A percentile compares a stretch with the other conserved stretches of the same genome.
Evolutionary conservation across 305 asterid species (phyloP).

Genomic region (Ajuga reptans): DNA sequence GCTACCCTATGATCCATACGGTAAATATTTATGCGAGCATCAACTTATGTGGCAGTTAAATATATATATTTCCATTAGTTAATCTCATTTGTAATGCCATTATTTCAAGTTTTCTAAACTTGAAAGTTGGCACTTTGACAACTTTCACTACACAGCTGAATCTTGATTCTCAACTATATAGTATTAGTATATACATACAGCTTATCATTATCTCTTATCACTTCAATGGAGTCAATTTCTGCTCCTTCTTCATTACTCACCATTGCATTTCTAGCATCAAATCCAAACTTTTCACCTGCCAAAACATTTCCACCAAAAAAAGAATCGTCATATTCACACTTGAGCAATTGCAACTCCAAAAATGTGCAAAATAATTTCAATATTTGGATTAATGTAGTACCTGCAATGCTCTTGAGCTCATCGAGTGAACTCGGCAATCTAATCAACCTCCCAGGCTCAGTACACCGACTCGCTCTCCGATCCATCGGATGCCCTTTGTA

Average conservation of each 20-base stretch:
- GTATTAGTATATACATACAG: conserved; percentile 51
- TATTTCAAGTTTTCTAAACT: background rate
- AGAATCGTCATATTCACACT: no score
- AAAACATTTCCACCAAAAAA: conserved; percentile 1
- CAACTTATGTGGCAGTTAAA: no score
- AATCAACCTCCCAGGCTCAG: conserved; percentile 58
- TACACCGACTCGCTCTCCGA: conserved; percentile 36
- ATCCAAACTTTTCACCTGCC: conserved; percentile 53
- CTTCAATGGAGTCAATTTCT: conserved; percentile 76
- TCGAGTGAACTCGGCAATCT: conserved; percentile 40
- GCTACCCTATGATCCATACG: no score
- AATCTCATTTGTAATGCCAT: background rate
- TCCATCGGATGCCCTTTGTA: conserved; percentile 59
- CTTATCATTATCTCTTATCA: conserved; percentile 80
- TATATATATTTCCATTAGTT: background rate
- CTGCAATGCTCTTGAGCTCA: conserved; percentile 62
- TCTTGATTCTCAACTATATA: conserved; percentile 36
- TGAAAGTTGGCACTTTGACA: background rate
- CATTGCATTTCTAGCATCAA: conserved; percentile 56
- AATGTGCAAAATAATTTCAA: no score
- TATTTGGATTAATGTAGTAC: conserved; percentile 28
- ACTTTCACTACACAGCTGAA: background rate
- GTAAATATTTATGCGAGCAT: no score
- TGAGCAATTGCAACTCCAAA: no score
- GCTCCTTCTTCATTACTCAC: conserved; percentile 67